phyloP scores from a whole-genome alignment of 2,329 filamentous ascomycete genomes.

The Botrytis medusae region DNA sequence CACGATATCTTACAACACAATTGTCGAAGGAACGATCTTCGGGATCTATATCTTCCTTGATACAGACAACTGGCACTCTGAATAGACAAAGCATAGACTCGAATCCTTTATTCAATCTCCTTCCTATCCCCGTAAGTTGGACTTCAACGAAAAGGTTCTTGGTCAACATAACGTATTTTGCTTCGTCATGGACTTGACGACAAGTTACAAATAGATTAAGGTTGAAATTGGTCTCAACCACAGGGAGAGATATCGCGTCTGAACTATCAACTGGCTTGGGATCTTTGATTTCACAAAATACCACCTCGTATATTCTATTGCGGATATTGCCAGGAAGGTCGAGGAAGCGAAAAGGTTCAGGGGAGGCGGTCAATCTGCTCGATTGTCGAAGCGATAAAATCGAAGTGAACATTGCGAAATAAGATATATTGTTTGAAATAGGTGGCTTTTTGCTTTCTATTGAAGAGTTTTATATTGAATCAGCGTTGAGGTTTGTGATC shows the following conservation, averaged over 20 bases:
- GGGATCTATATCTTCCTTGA: background rate
- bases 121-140: background rate
- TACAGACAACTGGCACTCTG: background rate
- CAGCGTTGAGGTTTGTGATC: background rate
- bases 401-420: background rate
- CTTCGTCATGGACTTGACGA: background rate
- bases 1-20: background rate
- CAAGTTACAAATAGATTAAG: background rate
- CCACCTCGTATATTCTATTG: background rate
- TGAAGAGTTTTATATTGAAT: background rate
- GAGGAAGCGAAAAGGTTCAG: background rate
- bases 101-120: background rate
- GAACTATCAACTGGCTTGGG: background rate
- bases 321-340: background rate
- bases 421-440: background rate
- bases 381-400: background rate
- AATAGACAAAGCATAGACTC: background rate
- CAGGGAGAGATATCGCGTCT: background rate
- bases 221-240: background rate
- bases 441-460: background rate
- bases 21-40: background rate
- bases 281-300: background rate
- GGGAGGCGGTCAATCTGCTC: no score
- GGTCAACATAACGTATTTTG: background rate
- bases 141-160: conserved; percentile 3